Evolutionary conservation across 768 basidiomycete genomes (phyloP), one percentile per base, ranked within the genome.

Genomic region (Hygrocybe coccinea): DNA sequence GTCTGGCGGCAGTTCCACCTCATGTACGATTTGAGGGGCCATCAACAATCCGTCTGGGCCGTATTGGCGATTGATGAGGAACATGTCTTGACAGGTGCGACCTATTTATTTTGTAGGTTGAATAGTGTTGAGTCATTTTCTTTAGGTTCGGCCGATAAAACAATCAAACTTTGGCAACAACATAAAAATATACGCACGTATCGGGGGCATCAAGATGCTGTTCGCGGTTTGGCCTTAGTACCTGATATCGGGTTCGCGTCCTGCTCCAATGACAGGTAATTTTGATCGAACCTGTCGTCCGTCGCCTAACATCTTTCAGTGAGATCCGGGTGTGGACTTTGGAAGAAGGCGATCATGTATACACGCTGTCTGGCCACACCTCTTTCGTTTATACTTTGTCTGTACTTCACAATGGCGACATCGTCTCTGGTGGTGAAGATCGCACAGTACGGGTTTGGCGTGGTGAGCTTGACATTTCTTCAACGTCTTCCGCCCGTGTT

Each of bases 341-440:
- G 39, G 86, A 82, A 52, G 89, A 82, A 52, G 89, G 91, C 55
- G 90, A 89, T 67, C 65, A 79, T 45, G 76, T 87, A 52, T 86
- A 87, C 65, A 82, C 85, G 0, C 71, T 98, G n/a, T 86, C 89
- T 3, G 97, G 94, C 1, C 97, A 98, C 68, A 95, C 94, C 1
- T 97, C 94, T 19, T 99, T 97, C 68, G 92, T 98, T 12, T 99
- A 98, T 73, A 87, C 89, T 55, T 69, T 99, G 12, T 82, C 89
- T 0, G 81, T 90, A 17, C 78, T 97, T 17, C 87, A 93, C 1
- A 83, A 73, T 58, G 90, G 95, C 17, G 85, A 87, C 60, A 78
- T 94, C 19, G 85, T 95, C 7, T 92, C 89, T n/a, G 84, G 86
- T 35, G 93, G 95, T 6, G 97, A 99, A 73, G 97, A 99, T 70